A percentile compares a stretch with the other conserved stretches of the same genome.
phyloP scores from a whole-genome alignment of 2,329 filamentous ascomycete genomes.

The Dactylellina leptospora region DNA sequence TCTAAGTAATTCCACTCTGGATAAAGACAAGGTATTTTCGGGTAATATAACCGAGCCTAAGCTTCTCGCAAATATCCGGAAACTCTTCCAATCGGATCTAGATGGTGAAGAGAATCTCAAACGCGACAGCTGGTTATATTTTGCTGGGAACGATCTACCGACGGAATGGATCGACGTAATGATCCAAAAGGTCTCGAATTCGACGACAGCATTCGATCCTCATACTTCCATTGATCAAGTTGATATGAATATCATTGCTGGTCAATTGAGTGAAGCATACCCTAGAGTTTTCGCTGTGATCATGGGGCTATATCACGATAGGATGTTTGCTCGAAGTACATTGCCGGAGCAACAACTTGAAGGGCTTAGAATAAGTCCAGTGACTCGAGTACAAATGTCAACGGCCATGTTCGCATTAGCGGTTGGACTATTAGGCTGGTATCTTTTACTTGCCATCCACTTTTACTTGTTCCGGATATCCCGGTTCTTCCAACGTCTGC shows the following conservation, averaged over 20 bases:
- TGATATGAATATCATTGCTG: conserved; percentile 56
- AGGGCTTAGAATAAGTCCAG: conserved; percentile 10
- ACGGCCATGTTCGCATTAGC: conserved; percentile 48
- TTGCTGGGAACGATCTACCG: conserved; percentile 63
- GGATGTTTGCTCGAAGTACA: conserved; percentile 20
- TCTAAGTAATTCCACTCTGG: not conserved
- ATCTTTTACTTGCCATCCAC: conserved; percentile 43
- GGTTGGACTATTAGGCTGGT: conserved; percentile 30
- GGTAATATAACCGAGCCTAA: conserved; percentile 23
- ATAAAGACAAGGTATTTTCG: conserved; percentile 7
- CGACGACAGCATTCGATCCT: conserved; percentile 60
- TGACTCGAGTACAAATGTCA: conserved; percentile 46
- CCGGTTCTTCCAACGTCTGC: conserved; percentile 51
- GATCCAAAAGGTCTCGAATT: conserved; percentile 58
- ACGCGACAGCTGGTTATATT: conserved; percentile 55
- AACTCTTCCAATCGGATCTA: conserved; percentile 37
- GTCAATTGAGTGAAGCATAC: conserved; percentile 58
- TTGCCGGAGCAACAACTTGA: not conserved
- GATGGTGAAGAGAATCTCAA: conserved; percentile 58
- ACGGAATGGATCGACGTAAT: conserved; percentile 64
- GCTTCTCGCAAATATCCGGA: conserved; percentile 17
- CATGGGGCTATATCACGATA: conserved; percentile 61
- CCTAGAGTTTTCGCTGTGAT: conserved; percentile 62
- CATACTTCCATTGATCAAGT: conserved; percentile 57
- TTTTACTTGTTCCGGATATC: conserved; percentile 49